Evolutionary conservation across 2,329 filamentous ascomycete genomes (phyloP), one percentile per base, ranked within the genome.

Genomic region (Neonectria magnoliae): DNA sequence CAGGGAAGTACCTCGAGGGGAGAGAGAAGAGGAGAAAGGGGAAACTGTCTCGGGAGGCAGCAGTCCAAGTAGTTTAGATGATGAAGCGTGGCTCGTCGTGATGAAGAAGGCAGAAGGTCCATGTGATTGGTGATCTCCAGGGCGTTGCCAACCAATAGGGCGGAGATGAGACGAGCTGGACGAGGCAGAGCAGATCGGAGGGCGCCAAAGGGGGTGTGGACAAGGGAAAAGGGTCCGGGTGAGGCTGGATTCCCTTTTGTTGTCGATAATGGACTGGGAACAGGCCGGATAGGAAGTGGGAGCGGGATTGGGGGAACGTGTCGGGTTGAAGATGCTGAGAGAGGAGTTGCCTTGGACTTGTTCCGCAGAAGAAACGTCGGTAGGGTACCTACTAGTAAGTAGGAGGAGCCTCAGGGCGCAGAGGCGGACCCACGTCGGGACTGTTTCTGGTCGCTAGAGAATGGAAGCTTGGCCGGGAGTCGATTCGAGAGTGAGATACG

Each of bases 61-160:
- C 68, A 69, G 68, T 60, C 58, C 64, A 65, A 60, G 69, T 55
- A 68, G 70, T 72, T 71, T 62, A 54, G 64, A 68, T 73, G 62
- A 69, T 68, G 53, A 71, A 69, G 65, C 71, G 71, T 73, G 71
- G 69, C 70, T 73, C 61, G 68, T 67, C 68, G 61, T 74, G 72
- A 76, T 75, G 76, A 75, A 69, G 68, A 72, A 71, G 61, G 65
- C 65, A 71, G 64, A 63, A 63, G 64, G 64, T 57, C 63, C 65
- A 68, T 76, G 70, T 78, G 76, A 79, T 79, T 79, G 77, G 77
- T 72, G 71, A 70, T 73, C 60, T 63, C 69, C 64, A 70, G 73
- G 75, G 67, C 68, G 66, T 68, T 68, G 61, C 71, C 67, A 71
- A 75, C 77, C 77, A 79, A 78, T 78, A 67, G 68, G 66, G 71